These are phyloP conservation scores for Colletotrichum graminicola DNA, from an alignment of 2,329 filamentous ascomycete species.

Conservation along the genomic window DNA sequence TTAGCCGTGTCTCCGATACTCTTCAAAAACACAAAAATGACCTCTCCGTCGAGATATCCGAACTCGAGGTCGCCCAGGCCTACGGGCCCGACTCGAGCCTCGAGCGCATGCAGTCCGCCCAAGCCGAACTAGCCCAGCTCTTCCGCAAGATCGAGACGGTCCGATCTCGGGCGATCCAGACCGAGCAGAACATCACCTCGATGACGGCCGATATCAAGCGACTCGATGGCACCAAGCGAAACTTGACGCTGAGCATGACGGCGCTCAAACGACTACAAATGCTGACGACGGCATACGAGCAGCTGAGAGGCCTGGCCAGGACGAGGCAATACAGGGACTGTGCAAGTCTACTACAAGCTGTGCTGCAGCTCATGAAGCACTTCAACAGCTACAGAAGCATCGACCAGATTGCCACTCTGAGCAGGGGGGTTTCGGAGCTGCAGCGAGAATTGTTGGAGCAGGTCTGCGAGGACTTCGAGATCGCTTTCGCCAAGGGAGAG, in stretches of 20 bases:
- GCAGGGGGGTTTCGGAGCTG: constrained; percentile 91
- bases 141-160: constrained; percentile 97
- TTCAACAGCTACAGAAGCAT: constrained; percentile 98
- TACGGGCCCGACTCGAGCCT: constrained; percentile 89
- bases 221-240: constrained; percentile 95
- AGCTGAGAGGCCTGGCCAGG: constrained; percentile 85
- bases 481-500: constrained; percentile 91
- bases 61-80: constrained; percentile 81
- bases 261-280: constrained; percentile 97
- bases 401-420: constrained; percentile 95
- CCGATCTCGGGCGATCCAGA: constrained; percentile 87
- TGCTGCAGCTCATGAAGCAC: constrained; percentile 97
- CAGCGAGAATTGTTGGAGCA: constrained; percentile 95
- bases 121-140: constrained; percentile 87
- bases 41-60: constrained; percentile 81
- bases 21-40: constrained; percentile 84
- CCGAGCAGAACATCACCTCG: constrained; percentile 94
- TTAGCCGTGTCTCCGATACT: constrained; percentile 78
- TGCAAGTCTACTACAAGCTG: constrained; percentile 91
- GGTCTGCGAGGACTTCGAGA: constrained; percentile 98
- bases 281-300: constrained; percentile 99
- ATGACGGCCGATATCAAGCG: constrained; percentile 99
- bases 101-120: constrained; percentile 90
- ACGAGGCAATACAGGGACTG: constrained; percentile 95
- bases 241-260: constrained; percentile 97